A percentile compares a stretch with the other conserved stretches of the same genome.
These are phyloP conservation scores for Avena atlantica DNA, from an alignment of 176 grass and related monocot genomes.

Conservation along the genomic window DNA sequence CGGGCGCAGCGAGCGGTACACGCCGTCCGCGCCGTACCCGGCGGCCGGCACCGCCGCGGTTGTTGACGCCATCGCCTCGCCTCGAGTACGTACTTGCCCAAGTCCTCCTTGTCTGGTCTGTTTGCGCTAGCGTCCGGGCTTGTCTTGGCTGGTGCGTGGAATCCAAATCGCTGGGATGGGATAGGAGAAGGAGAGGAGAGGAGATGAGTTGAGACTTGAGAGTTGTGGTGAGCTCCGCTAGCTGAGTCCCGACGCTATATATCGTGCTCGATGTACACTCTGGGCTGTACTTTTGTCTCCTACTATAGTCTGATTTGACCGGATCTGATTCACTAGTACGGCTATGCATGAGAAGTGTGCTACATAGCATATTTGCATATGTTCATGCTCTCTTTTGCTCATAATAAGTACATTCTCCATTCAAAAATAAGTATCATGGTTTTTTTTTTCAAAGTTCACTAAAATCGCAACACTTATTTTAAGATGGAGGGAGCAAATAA, in stretches of 20 bases:
- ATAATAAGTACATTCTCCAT: too few relatives aligned
- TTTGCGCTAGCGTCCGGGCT: too few relatives aligned
- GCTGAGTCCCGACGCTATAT: background rate
- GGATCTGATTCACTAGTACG: background rate
- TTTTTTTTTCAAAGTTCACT: too few relatives aligned
- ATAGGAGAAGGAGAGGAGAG: background rate
- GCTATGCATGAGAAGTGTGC: background rate
- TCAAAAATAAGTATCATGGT: too few relatives aligned
- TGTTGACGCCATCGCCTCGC: slow-evolving; percentile 35
- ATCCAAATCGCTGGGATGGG: background rate
- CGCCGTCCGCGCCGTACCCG: slow-evolving; percentile 62
- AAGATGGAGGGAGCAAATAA: too few relatives aligned
- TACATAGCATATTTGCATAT: too few relatives aligned
- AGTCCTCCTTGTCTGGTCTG: background rate
- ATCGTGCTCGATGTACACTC: background rate
- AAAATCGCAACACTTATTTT: too few relatives aligned
- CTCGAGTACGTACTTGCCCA: background rate
- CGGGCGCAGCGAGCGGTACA: slow-evolving; percentile 70
- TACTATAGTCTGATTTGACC: background rate
- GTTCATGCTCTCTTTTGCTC: too few relatives aligned
- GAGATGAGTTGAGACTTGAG: background rate
- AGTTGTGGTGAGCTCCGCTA: background rate
- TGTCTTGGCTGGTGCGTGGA: too few relatives aligned
- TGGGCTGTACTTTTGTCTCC: background rate
- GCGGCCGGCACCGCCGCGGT: slow-evolving; percentile 32